Conservation (phyloP, 1,284 basidiomycete genomes). For the Cryptococcus neoformans region DNA sequence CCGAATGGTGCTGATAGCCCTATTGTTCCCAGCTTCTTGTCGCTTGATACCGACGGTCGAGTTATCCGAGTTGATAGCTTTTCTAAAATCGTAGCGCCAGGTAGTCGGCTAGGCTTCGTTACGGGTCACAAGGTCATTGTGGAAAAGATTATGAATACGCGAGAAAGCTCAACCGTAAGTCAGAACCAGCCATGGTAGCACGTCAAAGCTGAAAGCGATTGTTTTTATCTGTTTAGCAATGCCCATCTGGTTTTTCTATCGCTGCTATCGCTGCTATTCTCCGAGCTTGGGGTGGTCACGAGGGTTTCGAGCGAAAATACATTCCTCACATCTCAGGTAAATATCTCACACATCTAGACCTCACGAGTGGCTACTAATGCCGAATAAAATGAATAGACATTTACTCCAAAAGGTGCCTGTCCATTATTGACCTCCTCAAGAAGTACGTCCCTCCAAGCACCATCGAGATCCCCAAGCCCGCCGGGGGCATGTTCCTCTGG, state of each 20-base stretch:
- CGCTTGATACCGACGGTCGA: constrained; percentile 69
- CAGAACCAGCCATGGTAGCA: neutral
- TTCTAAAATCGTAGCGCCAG: constrained; percentile 76
- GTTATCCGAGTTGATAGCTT: constrained; percentile 76
- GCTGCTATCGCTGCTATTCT: constrained; percentile 35
- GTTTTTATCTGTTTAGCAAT: constrained; percentile 18
- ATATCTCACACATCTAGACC: neutral
- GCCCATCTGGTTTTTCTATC: constrained; percentile 38
- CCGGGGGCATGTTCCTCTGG: constrained; percentile 45
- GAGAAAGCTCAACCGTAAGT: constrained; percentile 34
- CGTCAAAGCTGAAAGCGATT: too few relatives aligned
- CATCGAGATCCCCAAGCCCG: constrained; percentile 21
- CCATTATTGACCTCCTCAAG: constrained; percentile 27
- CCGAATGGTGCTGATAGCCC: constrained; percentile 47
- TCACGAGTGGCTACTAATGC: neutral
- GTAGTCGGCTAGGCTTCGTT: constrained; percentile 69
- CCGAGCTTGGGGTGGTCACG: constrained; percentile 38
- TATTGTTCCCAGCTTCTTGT: constrained; percentile 27
- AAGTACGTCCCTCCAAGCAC: constrained; percentile 25
- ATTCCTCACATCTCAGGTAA: constrained; percentile 33
- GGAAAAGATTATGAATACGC: constrained; percentile 30
- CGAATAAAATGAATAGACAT: constrained; percentile 12
- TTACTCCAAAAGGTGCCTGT: constrained; percentile 29
- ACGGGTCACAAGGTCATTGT: constrained; percentile 50
- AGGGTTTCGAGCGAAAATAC: constrained; percentile 39